Evolutionary conservation across 441 rosid genomes (phyloP).

Genomic region (Metrosideros polymorpha): DNA sequence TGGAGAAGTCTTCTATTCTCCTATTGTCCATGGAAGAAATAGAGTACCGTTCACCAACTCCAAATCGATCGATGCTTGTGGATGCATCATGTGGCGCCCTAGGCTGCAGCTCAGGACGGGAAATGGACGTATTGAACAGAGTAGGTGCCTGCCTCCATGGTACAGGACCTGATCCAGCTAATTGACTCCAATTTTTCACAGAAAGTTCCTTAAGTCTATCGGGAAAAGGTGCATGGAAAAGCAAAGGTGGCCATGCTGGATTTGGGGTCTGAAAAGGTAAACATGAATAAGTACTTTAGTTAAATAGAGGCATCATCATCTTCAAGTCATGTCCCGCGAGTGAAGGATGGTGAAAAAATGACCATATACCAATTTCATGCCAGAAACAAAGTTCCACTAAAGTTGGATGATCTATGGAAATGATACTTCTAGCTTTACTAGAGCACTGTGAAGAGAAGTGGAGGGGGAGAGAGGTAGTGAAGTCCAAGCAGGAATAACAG

Average conservation of each 20-base stretch:
- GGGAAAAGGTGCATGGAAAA: constrained; percentile 30
- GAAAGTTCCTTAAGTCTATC: constrained; percentile 53
- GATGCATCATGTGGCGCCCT: constrained; percentile 35
- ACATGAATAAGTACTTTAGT: not conserved
- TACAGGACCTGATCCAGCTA: constrained; percentile 70
- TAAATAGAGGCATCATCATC: not conserved
- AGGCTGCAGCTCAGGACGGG: constrained; percentile 52
- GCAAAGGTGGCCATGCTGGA: constrained; percentile 38
- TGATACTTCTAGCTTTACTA: not conserved
- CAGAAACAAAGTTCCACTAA: not conserved
- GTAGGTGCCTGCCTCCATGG: constrained; percentile 78
- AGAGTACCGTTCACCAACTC: constrained; percentile 29
- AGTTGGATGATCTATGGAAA: not conserved
- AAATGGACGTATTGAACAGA: constrained; percentile 49
- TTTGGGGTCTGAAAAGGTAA: constrained; percentile 47
- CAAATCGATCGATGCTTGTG: constrained; percentile 31
- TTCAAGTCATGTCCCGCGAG: not conserved
- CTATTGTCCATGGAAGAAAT: constrained; percentile 40
- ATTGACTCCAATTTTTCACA: constrained; percentile 53
- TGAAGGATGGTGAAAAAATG: not conserved
- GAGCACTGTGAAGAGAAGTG: not conserved
- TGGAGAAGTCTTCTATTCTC: constrained; percentile 54
- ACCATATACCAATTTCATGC: not conserved
- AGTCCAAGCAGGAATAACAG: not conserved
- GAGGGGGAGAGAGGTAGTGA: not conserved